Base-by-base conservation (phyloP, 2,329 filamentous ascomycete species). In the Akanthomyces uredinophilus region DNA sequence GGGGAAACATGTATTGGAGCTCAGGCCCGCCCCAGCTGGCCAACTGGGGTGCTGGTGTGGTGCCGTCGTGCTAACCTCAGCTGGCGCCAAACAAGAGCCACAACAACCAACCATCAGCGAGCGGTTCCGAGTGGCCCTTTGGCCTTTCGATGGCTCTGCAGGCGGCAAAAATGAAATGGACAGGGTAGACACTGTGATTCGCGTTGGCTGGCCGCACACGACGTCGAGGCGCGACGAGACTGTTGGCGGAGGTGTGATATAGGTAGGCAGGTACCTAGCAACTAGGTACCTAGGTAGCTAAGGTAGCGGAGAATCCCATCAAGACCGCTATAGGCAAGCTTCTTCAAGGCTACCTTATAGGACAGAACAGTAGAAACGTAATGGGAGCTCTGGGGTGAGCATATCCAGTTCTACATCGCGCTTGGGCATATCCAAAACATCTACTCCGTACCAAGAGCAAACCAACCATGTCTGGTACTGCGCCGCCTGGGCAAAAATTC, bases 21-120 rank as follows among this genome's bases (percentile, higher is more conserved):
- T 52, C 18, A 56, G 41, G 54, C 54, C 54, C 29, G 55, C 43
- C 55, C 18, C 29, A 49, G 55, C 55, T 58, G 55, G 55, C n/a
- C 24, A 56, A 53, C 32, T 53, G 52, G 37, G 29, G 43, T 47
- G 14, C 53, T 14, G 6, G 32, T 56, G 27, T 14, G 6, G 32
- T 56, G 27, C 27, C 27, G 27, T 29, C 27, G 53, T 56, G 53
- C 53, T 32, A 56, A 41, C 32, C 32, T 20, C n/a, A 46, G 43
- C 54, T 8, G 46, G 32, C 55, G 55, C 55, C 55, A 58, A 50
- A 58, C 55, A 49, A 37, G 39, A 43, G 27, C 52, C 20, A 35
- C 27, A 18, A 32, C 53, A 24, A 41, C 51, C 35, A 16, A 54
- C 35, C 35, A 41, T 13, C 16, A 27, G 35, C 20, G 20, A 11